These are phyloP conservation scores for Polyporus tsugae DNA, from an alignment of 1,284 basidiomycete species.

Conservation along the genomic window DNA sequence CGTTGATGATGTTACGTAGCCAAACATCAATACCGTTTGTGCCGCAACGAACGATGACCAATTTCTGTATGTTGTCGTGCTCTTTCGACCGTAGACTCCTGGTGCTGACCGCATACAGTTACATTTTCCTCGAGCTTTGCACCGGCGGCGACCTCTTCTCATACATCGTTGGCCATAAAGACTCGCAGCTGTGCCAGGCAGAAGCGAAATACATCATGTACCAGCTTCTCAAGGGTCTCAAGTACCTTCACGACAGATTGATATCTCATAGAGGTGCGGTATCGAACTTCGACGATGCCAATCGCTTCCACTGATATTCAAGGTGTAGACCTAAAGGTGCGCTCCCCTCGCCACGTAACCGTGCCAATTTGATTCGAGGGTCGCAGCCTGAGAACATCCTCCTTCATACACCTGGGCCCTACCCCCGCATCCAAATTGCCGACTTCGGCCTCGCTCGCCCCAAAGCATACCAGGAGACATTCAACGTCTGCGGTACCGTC, in stretches of 20 bases:
- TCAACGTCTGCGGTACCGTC: constrained; percentile 84
- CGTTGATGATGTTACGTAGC: constrained; percentile 50
- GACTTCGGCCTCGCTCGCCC: constrained; percentile 89
- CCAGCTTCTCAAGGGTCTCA: constrained; percentile 77
- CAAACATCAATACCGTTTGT: constrained; percentile 82
- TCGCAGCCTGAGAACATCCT: constrained; percentile 86
- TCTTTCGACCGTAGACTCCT: background rate
- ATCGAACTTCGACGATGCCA: constrained; percentile 6
- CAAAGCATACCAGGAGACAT: constrained; percentile 78
- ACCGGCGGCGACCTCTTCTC: constrained; percentile 84
- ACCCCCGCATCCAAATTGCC: constrained; percentile 83
- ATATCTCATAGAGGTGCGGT: constrained; percentile 83
- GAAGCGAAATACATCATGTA: constrained; percentile 88
- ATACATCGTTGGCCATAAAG: constrained; percentile 72
- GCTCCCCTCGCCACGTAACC: background rate
- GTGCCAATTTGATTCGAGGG: constrained; percentile 7
- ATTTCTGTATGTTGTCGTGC: constrained; percentile 57
- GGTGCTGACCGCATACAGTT: constrained; percentile 46
- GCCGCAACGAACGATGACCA: constrained; percentile 70
- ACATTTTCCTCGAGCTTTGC: constrained; percentile 80
- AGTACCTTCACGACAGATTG: constrained; percentile 76
- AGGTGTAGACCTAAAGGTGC: constrained; percentile 74
- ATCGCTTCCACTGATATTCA: background rate
- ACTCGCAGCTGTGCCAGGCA: constrained; percentile 70
- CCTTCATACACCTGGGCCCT: constrained; percentile 75